Base-by-base conservation (phyloP, 1,139 yeast genomes). In the Geotrichum europaeum region DNA sequence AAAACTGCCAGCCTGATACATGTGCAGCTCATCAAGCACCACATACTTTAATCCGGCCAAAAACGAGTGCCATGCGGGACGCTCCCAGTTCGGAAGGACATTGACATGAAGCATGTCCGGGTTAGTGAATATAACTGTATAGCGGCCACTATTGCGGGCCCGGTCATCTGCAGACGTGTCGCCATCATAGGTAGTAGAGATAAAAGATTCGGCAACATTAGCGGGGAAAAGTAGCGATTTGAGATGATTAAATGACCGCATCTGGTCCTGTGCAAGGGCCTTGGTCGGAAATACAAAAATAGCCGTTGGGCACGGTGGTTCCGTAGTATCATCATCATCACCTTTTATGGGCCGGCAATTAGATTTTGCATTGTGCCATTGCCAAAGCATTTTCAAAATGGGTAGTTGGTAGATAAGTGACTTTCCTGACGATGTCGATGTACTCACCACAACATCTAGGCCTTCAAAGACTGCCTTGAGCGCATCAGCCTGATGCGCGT, bases 221-320 rank as follows among this genome's bases (percentile, higher is more conserved):
- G 65, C 57, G 10, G 64, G 63, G 10, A 67, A 69, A 51, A 65
- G 57, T 34, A 59, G 40, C 75, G 65, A 22, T 32, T 89, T 75
- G n/a, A 91, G 76, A 40, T 81, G 83, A 58, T 80, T 79, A 60
- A 95, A 77, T 15, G 96, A 86, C 57, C 96, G 78, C 68, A 86
- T 86, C 73, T 94, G 99, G 76, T 94, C 99, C 70, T 94, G 99
- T 0, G 99, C 98, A 55, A 94, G 77, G 0, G 99, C 99, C 69
- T 94, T 94, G 0, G 99, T 94, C 1, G 99, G 99, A 69, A 94
- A 94, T 9, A 94, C 85, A 68, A 89, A 90, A 76, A 95, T 79
- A 2, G 96, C 90, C 0, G 96, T 88, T 0, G 88, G 75, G 6
- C 32, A 6, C 82, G 79, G 3, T 82, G 81, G 60, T 83, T 81